phyloP scores from a whole-genome alignment of 1,139 yeast species.

The Suhomyces ambrosiae region DNA sequence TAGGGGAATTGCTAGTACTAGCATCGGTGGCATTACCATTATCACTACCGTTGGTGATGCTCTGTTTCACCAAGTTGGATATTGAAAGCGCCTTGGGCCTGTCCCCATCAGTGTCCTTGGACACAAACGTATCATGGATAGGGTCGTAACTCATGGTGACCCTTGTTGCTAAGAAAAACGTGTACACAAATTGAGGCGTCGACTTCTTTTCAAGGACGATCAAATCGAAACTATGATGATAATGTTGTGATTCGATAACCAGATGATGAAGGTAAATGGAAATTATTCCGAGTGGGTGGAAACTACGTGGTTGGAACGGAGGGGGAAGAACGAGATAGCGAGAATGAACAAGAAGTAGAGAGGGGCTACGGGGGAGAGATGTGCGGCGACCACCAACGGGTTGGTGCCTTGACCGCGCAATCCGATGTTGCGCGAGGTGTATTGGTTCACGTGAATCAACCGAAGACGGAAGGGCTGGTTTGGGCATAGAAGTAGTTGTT shows the following conservation, averaged over 20 bases:
- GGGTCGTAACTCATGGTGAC: constrained; percentile 24
- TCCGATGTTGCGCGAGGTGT: constrained; percentile 6
- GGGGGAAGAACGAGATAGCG: neutral
- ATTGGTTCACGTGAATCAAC: constrained; percentile 1
- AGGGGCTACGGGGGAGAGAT: neutral
- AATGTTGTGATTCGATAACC: constrained; percentile 8
- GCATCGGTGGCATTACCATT: neutral
- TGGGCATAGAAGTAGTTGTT: too few species aligned
- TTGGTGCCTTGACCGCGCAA: constrained; percentile 5
- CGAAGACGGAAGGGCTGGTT: too few species aligned
- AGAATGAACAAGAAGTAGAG: neutral
- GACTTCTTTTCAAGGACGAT: constrained; percentile 10
- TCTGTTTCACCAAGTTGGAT: constrained; percentile 18
- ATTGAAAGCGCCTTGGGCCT: constrained; percentile 16
- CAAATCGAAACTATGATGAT: constrained; percentile 10
- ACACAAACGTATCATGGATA: constrained; percentile 22
- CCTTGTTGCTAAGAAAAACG: constrained; percentile 10
- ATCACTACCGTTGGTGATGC: neutral
- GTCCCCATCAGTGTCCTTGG: constrained; percentile 12
- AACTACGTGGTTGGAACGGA: neutral
- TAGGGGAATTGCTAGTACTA: neutral
- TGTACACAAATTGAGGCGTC: constrained; percentile 11
- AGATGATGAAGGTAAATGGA: constrained; percentile 4
- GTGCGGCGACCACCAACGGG: neutral
- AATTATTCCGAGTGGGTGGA: neutral